A percentile compares a stretch with the other conserved stretches of the same genome.
Evolutionary conservation across 2,329 filamentous ascomycete species (phyloP).

Genomic region (Rutstroemia sp.): DNA sequence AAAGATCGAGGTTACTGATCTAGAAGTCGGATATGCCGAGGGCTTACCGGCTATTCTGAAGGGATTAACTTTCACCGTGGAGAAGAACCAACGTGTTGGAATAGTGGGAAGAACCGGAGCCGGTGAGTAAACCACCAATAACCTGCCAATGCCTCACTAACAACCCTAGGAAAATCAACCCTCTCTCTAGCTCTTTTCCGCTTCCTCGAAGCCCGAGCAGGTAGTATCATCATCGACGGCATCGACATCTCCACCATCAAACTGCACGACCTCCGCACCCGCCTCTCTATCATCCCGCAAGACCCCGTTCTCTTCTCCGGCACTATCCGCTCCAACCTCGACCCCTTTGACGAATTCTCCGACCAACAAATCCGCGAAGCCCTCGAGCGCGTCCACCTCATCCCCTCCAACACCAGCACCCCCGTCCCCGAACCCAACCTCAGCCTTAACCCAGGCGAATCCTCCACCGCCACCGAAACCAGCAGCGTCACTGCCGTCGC

Average conservation of each 20-base stretch:
- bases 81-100: slow-evolving; percentile 46
- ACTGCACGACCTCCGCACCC: slow-evolving; percentile 24
- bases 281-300: slow-evolving; percentile 29
- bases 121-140: slow-evolving; percentile 16
- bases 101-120: slow-evolving; percentile 25
- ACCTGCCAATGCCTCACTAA: slow-evolving; percentile 14
- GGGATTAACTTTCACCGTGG: slow-evolving; percentile 57
- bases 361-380: slow-evolving; percentile 82
- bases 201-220: slow-evolving; percentile 33
- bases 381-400: slow-evolving; percentile 81
- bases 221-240: slow-evolving; percentile 25
- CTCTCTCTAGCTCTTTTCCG: slow-evolving; percentile 22
- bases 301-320: slow-evolving; percentile 81
- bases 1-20: slow-evolving; percentile 60
- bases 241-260: slow-evolving; percentile 28
- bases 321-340: slow-evolving; percentile 82
- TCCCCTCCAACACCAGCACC: slow-evolving; percentile 32
- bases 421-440: background rate
- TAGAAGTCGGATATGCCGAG: slow-evolving; percentile 64
- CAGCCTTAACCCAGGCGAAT: background rate
- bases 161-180: slow-evolving; percentile 20
- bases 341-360: slow-evolving; percentile 78
- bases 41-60: slow-evolving; percentile 64
- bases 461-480: slow-evolving; percentile 1
- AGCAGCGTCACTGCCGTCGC: background rate